Evolutionary conservation across 208 protist species (phyloP), one percentile per base, ranked within the genome.

Genomic region (Trypanosoma rangeli): DNA sequence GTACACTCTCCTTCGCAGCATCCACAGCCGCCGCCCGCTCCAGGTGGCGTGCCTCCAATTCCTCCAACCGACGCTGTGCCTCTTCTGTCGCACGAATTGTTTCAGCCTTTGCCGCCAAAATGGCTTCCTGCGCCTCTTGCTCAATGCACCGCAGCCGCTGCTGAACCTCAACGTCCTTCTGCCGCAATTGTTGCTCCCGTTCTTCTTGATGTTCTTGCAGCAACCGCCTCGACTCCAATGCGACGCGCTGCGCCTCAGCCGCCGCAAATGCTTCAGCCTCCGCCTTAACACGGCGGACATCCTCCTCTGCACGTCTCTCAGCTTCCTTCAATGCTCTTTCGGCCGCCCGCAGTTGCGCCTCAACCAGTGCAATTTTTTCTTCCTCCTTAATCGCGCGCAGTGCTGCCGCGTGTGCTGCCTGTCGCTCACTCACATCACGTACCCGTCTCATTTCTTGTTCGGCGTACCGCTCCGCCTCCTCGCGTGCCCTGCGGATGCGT

Each of bases 311-410:
- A 1, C 77, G 82, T 48, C 76, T 64, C 70, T 90, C 74, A 20
- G 82, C 82, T 50, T 85, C 77, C 28, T 75, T 73, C 58, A 93
- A 62, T 42, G 82, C 76, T 3, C 73, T 73, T 68, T 89, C 75
- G 0, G 86, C 83, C 3, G 83, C 86, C 33, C 77, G 62, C 59
- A 90, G 65, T 65, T 87, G 75, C 57, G 83, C 82, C 54, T 89
- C 79, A 26, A 88, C 61, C 44, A 84, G 52, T 10, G 78, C 78
- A 9, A 74, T 71, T 59, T 77, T 48, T 68, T 90, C 78, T 42
- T 88, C 83, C 60, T 84, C 81, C 37, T 76, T 73, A 42, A 89
- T 73, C 15, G 64, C 66, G 35, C 75, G 79, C 73, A 87, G 67
- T 12, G 70, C 61, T 3, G 68, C 79, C 9, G 77, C 82, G 56